Evolutionary conservation across 129 eudicot species (phyloP).

Genomic region (Tagetes patula): DNA sequence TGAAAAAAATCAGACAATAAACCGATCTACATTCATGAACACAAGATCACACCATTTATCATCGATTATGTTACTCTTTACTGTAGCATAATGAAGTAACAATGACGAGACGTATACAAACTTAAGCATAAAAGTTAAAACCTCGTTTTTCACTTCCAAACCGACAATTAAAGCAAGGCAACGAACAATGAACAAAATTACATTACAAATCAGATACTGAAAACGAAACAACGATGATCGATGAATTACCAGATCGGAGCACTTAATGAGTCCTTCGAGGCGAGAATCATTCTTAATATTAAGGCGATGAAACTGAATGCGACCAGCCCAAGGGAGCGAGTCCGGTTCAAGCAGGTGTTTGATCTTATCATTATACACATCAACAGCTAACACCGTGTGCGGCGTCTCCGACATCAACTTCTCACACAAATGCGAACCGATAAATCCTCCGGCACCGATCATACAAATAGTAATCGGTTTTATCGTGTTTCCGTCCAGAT

Average conservation of each 20-base stretch:
- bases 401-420: slow-evolving; percentile 76
- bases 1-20: slow-evolving; percentile 1
- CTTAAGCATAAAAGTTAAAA: neutral
- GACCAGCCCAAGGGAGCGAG: slow-evolving; percentile 59
- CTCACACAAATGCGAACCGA: slow-evolving; percentile 99
- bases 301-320: slow-evolving; percentile 90
- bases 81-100: neutral
- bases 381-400: slow-evolving; percentile 86
- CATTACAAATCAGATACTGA: neutral
- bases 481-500: slow-evolving; percentile 90
- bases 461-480: slow-evolving; percentile 80
- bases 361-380: slow-evolving; percentile 94
- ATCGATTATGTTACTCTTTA: neutral
- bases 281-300: slow-evolving; percentile 95
- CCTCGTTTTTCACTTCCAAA: neutral
- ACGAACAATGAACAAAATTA: neutral
- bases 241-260: slow-evolving; percentile 81
- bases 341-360: slow-evolving; percentile 88
- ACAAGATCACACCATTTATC: slow-evolving; percentile 12
- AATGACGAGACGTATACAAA: neutral
- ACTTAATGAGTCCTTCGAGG: slow-evolving; percentile 92
- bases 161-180: neutral
- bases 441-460: slow-evolving; percentile 99
- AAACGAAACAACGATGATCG: neutral
- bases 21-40: slow-evolving; percentile 20